Percentiles rank a stretch among this genome's conserved stretches.
These are phyloP conservation scores for Penicillium riverlandense DNA, from an alignment of 495 filamentous ascomycete species.

Conservation along the genomic window DNA sequence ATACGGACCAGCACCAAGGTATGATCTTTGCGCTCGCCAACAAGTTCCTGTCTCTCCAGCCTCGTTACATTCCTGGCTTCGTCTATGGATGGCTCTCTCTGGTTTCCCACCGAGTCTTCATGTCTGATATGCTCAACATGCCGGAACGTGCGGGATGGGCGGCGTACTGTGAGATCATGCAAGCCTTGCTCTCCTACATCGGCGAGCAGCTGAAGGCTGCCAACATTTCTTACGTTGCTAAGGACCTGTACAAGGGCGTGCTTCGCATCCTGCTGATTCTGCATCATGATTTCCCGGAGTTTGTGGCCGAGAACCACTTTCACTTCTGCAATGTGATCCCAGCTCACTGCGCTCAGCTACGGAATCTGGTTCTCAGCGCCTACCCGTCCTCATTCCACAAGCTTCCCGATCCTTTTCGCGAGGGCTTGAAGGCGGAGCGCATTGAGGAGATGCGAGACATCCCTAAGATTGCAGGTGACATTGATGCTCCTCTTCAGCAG, in stretches of 20 bases:
- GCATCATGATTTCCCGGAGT: conserved; percentile 92
- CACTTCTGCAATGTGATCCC: conserved; percentile 82
- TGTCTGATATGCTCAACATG: conserved; percentile 70
- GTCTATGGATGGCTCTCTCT: conserved; percentile 77
- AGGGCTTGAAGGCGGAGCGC: conserved; percentile 73
- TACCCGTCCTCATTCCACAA: conserved; percentile 69
- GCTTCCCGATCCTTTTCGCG: conserved; percentile 72
- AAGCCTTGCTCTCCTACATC: conserved; percentile 65
- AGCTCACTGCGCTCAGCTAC: conserved; percentile 76
- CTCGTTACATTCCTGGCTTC: conserved; percentile 71
- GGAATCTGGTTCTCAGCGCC: conserved; percentile 82
- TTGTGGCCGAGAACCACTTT: conserved; percentile 79
- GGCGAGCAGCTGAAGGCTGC: conserved; percentile 73
- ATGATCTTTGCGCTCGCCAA: conserved; percentile 67
- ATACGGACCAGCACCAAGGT: conserved; percentile 53
- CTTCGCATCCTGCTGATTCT: conserved; percentile 77
- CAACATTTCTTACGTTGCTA: conserved; percentile 60
- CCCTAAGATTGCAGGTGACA: conserved; percentile 55
- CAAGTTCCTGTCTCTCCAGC: conserved; percentile 69
- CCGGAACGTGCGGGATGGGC: conserved; percentile 66
- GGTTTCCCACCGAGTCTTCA: conserved; percentile 77
- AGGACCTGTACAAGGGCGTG: conserved; percentile 77
- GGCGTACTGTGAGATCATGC: conserved; percentile 65
- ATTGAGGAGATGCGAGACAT: conserved; percentile 67
- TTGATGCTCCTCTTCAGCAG: conserved; percentile 49